These are phyloP conservation scores for Akanthomyces muscarius DNA, from an alignment of 2,329 filamentous ascomycete genomes.

Conservation along the genomic window DNA sequence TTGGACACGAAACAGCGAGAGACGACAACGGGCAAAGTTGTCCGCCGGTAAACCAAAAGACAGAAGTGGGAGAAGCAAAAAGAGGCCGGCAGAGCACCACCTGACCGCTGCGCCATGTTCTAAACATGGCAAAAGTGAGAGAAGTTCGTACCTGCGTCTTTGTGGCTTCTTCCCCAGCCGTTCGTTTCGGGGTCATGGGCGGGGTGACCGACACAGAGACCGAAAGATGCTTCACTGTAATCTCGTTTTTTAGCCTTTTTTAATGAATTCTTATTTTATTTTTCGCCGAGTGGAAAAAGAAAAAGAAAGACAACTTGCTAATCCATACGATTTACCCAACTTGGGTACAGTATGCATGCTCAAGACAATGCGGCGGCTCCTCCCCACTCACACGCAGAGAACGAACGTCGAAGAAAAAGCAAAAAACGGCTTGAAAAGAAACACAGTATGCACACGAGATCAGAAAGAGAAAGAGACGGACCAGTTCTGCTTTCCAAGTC, in stretches of 20 bases:
- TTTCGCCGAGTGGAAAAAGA: background rate
- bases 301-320: background rate
- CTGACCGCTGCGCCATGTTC: background rate
- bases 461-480: background rate
- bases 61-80: background rate
- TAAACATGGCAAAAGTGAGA: background rate
- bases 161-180: background rate
- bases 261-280: background rate
- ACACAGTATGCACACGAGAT: background rate
- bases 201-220: background rate
- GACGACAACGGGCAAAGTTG: background rate
- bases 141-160: background rate
- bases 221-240: background rate
- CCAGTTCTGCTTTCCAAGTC: constrained; percentile 3
- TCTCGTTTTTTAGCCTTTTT: background rate
- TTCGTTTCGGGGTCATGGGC: background rate
- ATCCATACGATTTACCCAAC: no score
- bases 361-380: background rate
- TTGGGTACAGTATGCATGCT: background rate
- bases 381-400: background rate
- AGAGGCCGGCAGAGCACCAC: background rate
- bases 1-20: background rate
- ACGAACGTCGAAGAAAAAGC: constrained; percentile 2
- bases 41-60: background rate
- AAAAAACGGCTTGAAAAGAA: background rate